Evolutionary conservation across 495 filamentous ascomycete species (phyloP).

Genomic region (Aspergillus cristatus): DNA sequence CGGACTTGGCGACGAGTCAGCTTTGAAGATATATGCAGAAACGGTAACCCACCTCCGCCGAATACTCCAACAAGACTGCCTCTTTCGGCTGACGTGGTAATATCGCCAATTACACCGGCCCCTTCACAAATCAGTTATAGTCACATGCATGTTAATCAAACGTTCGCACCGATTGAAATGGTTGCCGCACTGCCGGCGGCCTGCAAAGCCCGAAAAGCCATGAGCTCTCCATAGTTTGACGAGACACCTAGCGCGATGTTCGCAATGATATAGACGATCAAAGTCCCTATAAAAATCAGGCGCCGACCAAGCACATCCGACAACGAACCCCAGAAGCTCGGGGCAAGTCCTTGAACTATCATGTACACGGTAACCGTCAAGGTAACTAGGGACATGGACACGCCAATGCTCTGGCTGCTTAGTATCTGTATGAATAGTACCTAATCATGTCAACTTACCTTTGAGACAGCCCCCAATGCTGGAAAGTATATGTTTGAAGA

Average conservation of each 20-base stretch:
- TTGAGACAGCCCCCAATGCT: slow-evolving; percentile 39
- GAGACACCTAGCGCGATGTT: slow-evolving; percentile 58
- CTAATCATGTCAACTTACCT: slow-evolving; percentile 8
- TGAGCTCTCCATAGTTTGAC: slow-evolving; percentile 49
- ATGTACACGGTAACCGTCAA: slow-evolving; percentile 36
- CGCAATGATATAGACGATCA: slow-evolving; percentile 36
- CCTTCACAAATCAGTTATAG: slow-evolving; percentile 9
- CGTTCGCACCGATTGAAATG: slow-evolving; percentile 29
- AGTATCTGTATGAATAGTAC: no score
- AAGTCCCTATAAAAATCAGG: slow-evolving; percentile 28
- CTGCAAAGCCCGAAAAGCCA: slow-evolving; percentile 56
- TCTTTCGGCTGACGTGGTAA: slow-evolving; percentile 28
- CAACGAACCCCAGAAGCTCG: slow-evolving; percentile 34
- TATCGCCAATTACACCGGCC: slow-evolving; percentile 33
- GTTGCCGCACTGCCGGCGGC: slow-evolving; percentile 50
- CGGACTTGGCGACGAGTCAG: slow-evolving; percentile 15
- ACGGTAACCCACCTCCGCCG: slow-evolving; percentile 22
- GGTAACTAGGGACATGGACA: slow-evolving; percentile 25
- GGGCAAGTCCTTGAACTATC: slow-evolving; percentile 38
- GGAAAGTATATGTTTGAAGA: slow-evolving; percentile 78
- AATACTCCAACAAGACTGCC: slow-evolving; percentile 32
- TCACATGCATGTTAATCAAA: background rate
- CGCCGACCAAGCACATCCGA: slow-evolving; percentile 35
- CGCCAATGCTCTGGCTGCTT: slow-evolving; percentile 18
- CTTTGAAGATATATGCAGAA: background rate